Conservation (phyloP, 106 monocot species). For the Gastrodia elata region DNA sequence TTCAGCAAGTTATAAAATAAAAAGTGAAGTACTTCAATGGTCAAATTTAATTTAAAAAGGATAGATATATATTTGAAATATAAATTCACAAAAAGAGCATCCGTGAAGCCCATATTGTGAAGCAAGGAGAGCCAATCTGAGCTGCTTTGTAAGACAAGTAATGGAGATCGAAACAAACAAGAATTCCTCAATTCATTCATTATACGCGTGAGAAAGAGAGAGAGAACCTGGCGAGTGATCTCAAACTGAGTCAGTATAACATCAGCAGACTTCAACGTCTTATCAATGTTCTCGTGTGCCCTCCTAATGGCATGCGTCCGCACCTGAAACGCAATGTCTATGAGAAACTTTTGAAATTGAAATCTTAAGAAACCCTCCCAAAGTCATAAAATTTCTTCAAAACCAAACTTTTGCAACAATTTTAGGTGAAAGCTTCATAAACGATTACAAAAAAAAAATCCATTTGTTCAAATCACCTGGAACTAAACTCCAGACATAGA, state of each 20-base stretch:
- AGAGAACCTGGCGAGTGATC: slow-evolving; percentile 42
- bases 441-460: neutral
- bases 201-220: neutral
- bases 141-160: neutral
- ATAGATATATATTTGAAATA: neutral
- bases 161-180: neutral
- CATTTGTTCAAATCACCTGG: neutral
- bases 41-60: neutral
- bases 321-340: slow-evolving; percentile 22
- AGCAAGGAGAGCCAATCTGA: neutral
- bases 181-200: neutral
- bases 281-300: slow-evolving; percentile 66
- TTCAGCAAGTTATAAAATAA: neutral
- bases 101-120: neutral
- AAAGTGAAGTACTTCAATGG: neutral
- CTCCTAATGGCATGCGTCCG: slow-evolving; percentile 53
- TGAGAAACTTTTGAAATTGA: neutral
- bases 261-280: slow-evolving; percentile 42
- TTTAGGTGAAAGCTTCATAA: neutral
- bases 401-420: neutral
- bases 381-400: neutral
- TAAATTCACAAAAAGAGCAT: neutral
- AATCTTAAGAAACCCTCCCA: neutral
- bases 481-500: neutral
- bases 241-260: slow-evolving; percentile 51